Evolutionary conservation across 2,329 filamentous ascomycete genomes (phyloP), one percentile per base, ranked within the genome.

Genomic region (Fulvia fulva): DNA sequence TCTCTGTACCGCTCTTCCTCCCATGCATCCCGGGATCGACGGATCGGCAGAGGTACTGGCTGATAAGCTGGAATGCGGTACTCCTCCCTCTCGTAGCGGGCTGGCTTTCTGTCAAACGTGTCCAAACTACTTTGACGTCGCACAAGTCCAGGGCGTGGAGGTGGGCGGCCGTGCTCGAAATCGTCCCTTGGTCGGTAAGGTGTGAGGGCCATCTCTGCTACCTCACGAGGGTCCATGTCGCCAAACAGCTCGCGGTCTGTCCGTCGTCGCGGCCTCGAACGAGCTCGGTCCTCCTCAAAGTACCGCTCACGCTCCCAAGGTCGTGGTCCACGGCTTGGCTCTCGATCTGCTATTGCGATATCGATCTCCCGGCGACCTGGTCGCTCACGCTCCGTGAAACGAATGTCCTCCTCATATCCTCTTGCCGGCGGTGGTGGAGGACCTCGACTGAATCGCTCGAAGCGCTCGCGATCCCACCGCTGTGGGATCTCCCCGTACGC

Each of bases 51-150:
- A 19, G 88, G 88, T 44, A 91, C 82, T 9, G 87, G 86, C 28
- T 89, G 85, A n/a, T 87, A 85, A 8, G 71, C 63, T 60, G 85
- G 84, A n/a, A 83, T 79, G n/a, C 81, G 80, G 65, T 86, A 86
- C 61, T 88, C 85, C 53, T 86, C 83, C 21, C 81, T 74, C 37
- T 87, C 79, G 60, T 81, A 81, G 46, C 82, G 80, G 30, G 80
- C 67, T 1, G 89, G 87, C 26, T 85, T 85, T 51, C 91, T 86
- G 74, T 97, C 92, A 70, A 91, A 96, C 0, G 89, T 96, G 73
- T 96, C 92, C 41, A 96, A 80, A 53, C 91, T 96, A 14, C 91
- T 96, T 73, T 96, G 91, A 45, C 92, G 85, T 58, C 92, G 84
- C 52, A 94, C 70, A 63, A 92, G 81, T 28, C 80, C 80, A 1